Conservation (phyloP, 1,284 basidiomycete species). For the Apiotrichum sp. region DNA sequence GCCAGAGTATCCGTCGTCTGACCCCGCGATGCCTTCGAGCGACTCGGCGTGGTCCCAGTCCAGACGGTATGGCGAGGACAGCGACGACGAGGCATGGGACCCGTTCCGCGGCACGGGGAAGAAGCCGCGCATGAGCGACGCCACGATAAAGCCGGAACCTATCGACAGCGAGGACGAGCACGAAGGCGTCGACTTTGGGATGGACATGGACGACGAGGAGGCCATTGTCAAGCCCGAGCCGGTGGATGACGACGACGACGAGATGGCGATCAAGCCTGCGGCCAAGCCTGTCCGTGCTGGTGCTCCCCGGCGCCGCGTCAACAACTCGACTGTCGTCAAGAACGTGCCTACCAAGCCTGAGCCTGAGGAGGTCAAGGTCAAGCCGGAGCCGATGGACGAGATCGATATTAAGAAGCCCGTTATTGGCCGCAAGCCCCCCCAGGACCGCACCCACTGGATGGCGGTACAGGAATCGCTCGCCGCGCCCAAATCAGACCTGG, state of each 20-base stretch:
- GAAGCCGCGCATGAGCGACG: conserved; percentile 40
- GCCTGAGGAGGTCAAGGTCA: conserved; percentile 6
- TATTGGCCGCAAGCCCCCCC: conserved; percentile 28
- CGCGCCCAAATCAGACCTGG: conserved; percentile 28
- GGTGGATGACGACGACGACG: conserved; percentile 41
- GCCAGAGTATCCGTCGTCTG: conserved; percentile 36
- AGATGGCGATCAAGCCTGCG: conserved; percentile 17
- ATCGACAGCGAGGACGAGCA: conserved; percentile 18
- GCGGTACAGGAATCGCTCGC: conserved; percentile 58
- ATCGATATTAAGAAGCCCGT: conserved; percentile 19
- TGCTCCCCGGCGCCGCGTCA: conserved; percentile 39
- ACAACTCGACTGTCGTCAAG: conserved; percentile 45
- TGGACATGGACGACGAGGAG: conserved; percentile 27
- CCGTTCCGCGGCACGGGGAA: conserved; percentile 29
- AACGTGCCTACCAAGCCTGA: conserved; percentile 49
- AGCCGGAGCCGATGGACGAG: conserved; percentile 21
- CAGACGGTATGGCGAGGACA: conserved; percentile 34
- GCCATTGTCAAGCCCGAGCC: conserved; percentile 43
- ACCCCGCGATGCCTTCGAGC: conserved; percentile 39
- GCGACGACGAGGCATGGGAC: conserved; percentile 47
- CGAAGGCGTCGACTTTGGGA: conserved; percentile 19
- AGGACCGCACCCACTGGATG: conserved; percentile 61
- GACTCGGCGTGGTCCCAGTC: conserved; percentile 50
- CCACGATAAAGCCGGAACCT: conserved; percentile 25
- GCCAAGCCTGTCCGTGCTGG: conserved; percentile 8